Evolutionary conservation across 352 stramenopile species (phyloP), one percentile per base, ranked within the genome.

Genomic region (Phytophthora pseudosyringae): DNA sequence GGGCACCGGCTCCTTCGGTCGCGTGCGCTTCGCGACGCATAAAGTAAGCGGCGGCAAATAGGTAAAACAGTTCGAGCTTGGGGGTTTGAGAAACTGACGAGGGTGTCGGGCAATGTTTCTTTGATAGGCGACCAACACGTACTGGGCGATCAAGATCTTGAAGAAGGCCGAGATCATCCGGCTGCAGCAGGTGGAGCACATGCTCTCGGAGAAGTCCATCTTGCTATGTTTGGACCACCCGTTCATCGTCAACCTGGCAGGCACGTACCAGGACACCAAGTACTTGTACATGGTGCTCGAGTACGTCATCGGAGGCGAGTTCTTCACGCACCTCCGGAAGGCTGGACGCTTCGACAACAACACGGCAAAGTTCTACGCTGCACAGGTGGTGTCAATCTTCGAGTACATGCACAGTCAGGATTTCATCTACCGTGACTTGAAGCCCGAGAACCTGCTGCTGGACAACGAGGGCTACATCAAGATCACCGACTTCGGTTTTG

Each of bases 261-360:
- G 80, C 51, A 98, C 96, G 21, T 99, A 97, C 73, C 96, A 99
- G 69, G 94, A 98, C 67, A 83, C 88, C 33, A 94, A 93, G 70
- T 98, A 95, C 67, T 77, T 99, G 54, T 99, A 99, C 80, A 98
- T 99, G 93, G 89, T 99, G 50, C 82, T 99, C 46, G 97, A 99
- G 69, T 99, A 98, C 68, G 87, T 99, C 15, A 95, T 98, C 57
- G 97, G 97, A 46, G 97, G 97, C 49, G 97, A 99, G 78, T 99
- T 99, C 76, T 99, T 99, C 73, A 98, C 93, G 25, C 93, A 99
- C 62, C 66, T 99, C 16, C 81, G 94, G 45, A 98, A 98, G 85
- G 92, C 93, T 18, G 93, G 89, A 18, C 90, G 91, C 36, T 98
- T 99, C 52, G 90, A 98, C 64, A 97, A 96, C 73, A 91, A 89